Evolutionary conservation across 2,329 filamentous ascomycete species (phyloP).

Genomic region (Botrytis fabae): DNA sequence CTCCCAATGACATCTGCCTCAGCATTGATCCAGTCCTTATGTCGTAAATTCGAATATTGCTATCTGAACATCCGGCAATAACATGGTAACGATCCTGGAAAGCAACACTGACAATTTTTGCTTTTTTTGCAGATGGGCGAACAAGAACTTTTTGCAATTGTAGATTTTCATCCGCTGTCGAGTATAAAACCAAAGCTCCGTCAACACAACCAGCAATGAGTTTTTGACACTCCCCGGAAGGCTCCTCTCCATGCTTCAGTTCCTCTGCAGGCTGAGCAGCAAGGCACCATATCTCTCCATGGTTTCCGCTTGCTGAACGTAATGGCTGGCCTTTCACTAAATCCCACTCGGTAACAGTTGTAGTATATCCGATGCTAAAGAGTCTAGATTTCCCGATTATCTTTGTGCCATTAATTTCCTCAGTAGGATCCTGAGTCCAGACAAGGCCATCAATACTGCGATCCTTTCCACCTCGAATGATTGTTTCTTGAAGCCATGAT

Average conservation of each 20-base stretch:
- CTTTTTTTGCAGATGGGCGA: constrained; percentile 77
- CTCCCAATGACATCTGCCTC: constrained; percentile 82
- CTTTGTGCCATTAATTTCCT: constrained; percentile 60
- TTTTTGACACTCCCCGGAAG: constrained; percentile 50
- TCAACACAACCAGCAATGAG: constrained; percentile 89
- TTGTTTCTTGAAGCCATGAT: constrained; percentile 85
- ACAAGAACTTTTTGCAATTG: constrained; percentile 75
- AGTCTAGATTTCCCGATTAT: constrained; percentile 74
- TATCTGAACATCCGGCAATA: constrained; percentile 93
- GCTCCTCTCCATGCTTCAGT: constrained; percentile 39
- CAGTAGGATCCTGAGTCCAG: constrained; percentile 86
- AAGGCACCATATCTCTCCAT: constrained; percentile 96
- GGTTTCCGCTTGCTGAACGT: constrained; percentile 84
- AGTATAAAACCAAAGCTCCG: constrained; percentile 83
- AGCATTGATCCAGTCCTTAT: constrained; percentile 74
- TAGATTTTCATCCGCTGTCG: constrained; percentile 80
- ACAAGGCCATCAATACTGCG: constrained; percentile 86
- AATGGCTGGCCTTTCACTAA: constrained; percentile 74
- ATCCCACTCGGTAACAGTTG: constrained; percentile 93
- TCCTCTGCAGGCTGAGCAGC: constrained; percentile 68
- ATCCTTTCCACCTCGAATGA: constrained; percentile 79
- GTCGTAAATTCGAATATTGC: constrained; percentile 89
- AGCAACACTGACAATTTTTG: constrained; percentile 84
- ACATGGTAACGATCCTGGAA: constrained; percentile 84
- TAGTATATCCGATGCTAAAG: constrained; percentile 95